Percentiles rank a stretch among this genome's conserved stretches.
Evolutionary conservation across 306 rosid genomes (phyloP).

Genomic region (Quercus berberidifolia): DNA sequence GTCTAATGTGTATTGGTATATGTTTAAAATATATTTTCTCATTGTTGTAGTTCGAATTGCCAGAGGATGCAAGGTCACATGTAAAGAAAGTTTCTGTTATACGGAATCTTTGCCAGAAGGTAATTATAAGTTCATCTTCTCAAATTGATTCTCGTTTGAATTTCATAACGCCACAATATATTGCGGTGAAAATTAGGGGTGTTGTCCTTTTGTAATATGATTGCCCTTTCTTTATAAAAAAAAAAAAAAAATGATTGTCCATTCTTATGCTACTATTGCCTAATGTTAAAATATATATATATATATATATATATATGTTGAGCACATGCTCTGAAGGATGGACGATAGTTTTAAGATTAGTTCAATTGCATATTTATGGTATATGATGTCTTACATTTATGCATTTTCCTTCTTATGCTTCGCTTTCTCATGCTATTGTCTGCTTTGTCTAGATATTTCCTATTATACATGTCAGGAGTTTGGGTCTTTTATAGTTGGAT

Average conservation of each 20-base stretch:
- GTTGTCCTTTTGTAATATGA: too few species aligned
- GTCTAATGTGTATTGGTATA: background rate
- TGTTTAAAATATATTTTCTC: constrained; percentile 7
- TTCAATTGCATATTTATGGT: background rate
- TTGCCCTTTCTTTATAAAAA: too few species aligned
- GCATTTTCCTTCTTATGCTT: background rate
- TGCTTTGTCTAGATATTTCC: background rate
- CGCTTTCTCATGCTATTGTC: background rate
- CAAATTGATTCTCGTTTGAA: constrained; percentile 9
- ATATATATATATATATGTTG: background rate
- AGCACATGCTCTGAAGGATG: background rate
- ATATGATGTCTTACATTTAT: background rate
- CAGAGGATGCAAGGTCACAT: constrained; percentile 61
- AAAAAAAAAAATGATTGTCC: background rate
- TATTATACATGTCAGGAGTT: background rate
- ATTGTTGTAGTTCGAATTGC: constrained; percentile 70
- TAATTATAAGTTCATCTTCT: constrained; percentile 24
- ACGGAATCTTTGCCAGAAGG: constrained; percentile 41
- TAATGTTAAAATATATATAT: too few species aligned
- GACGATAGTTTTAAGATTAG: background rate
- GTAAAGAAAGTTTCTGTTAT: background rate
- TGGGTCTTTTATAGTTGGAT: background rate
- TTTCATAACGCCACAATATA: background rate
- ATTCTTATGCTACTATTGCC: background rate
- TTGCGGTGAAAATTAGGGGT: background rate